Evolutionary conservation across 2,329 filamentous ascomycete species (phyloP).

Genomic region (Aspergillus candidus): DNA sequence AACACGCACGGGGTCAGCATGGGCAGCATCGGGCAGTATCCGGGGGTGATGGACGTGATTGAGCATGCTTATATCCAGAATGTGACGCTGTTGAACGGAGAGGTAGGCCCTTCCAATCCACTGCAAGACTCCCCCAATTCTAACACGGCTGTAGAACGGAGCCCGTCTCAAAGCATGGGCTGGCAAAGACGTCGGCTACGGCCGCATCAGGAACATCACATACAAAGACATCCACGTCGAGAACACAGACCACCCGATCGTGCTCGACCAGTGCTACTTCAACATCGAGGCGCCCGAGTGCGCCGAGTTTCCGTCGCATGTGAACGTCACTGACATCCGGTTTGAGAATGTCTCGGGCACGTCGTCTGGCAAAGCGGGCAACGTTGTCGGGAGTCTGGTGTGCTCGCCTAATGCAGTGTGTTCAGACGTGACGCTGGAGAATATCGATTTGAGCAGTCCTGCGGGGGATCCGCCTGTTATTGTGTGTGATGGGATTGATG

Average conservation of each 20-base stretch:
- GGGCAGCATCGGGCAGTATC: constrained; percentile 54
- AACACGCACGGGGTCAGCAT: constrained; percentile 54
- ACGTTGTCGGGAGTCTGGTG: constrained; percentile 49
- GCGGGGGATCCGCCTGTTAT: constrained; percentile 40
- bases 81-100: constrained; percentile 49
- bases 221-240: constrained; percentile 57
- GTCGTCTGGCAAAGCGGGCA: constrained; percentile 51
- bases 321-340: constrained; percentile 54
- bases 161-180: constrained; percentile 59
- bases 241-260: constrained; percentile 53
- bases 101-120: constrained; percentile 22
- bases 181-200: constrained; percentile 52
- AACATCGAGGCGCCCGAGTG: constrained; percentile 50
- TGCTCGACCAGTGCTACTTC: constrained; percentile 60
- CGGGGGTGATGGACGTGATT: constrained; percentile 50
- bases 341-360: constrained; percentile 56
- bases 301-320: constrained; percentile 48
- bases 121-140: background rate
- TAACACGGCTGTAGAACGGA: constrained; percentile 42
- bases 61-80: constrained; percentile 56
- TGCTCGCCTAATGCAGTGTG: constrained; percentile 55
- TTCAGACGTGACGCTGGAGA: constrained; percentile 49
- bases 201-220: constrained; percentile 57
- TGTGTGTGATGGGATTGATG: constrained; percentile 46
- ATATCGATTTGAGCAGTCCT: constrained; percentile 52